Conservation (phyloP, 306 rosid genomes). For the Sicyos baderoa region DNA sequence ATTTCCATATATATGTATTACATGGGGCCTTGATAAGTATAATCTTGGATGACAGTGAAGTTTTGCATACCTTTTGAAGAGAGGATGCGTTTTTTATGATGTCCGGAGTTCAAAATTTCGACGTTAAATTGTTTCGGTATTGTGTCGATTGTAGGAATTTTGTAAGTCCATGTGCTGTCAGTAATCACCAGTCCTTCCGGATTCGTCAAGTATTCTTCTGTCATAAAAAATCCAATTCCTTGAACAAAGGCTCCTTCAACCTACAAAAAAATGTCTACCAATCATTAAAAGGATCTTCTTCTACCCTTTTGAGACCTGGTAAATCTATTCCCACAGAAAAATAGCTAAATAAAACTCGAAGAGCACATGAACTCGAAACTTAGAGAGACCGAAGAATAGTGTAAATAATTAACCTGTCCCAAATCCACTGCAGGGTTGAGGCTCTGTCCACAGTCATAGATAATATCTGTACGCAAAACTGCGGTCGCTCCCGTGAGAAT, state of each 20-base stretch:
- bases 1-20: background rate
- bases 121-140: conserved; percentile 75
- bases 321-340: background rate
- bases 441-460: conserved; percentile 91
- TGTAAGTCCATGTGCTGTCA: conserved; percentile 80
- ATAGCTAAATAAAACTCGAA: conserved; percentile 6
- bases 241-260: conserved; percentile 94
- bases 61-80: conserved; percentile 70
- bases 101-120: conserved; percentile 65
- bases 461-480: conserved; percentile 62
- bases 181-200: conserved; percentile 54
- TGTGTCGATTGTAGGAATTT: conserved; percentile 81
- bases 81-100: conserved; percentile 63
- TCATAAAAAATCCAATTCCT: conserved; percentile 87
- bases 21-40: background rate
- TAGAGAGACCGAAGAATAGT: background rate
- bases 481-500: conserved; percentile 77
- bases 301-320: background rate
- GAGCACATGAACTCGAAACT: background rate
- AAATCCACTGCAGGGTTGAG: conserved; percentile 96
- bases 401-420: conserved; percentile 71
- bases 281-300: too few species aligned
- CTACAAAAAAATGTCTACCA: conserved; percentile 33
- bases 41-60: background rate
- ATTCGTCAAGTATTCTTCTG: conserved; percentile 61